These are phyloP conservation scores for Melastoma malabathricum DNA, from an alignment of 345 rosid genomes.

Conservation along the genomic window DNA sequence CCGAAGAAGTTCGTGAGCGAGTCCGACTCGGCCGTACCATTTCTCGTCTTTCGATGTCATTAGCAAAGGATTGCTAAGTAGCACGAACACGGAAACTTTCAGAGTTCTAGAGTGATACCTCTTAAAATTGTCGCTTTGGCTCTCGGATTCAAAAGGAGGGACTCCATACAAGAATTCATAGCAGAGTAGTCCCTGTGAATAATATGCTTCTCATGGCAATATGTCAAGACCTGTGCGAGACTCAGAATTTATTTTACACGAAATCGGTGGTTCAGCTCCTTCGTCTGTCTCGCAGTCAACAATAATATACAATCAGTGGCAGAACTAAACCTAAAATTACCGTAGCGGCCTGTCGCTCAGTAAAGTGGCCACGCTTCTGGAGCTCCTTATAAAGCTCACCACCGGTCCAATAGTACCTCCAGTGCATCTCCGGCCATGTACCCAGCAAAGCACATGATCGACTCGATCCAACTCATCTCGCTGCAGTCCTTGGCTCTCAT, in stretches of 20 bases:
- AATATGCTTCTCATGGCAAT: conserved; percentile 82
- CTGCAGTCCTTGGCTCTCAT: conserved; percentile 17
- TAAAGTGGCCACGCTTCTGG: conserved; percentile 40
- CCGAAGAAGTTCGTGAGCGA: no score
- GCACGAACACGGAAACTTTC: no score
- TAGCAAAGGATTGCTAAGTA: no score
- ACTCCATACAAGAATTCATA: conserved; percentile 86
- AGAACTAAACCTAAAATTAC: conserved; percentile 25
- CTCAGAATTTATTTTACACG: conserved; percentile 75
- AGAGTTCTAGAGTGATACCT: conserved; percentile 25
- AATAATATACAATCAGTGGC: neutral
- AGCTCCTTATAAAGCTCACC: conserved; percentile 79
- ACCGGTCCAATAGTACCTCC: conserved; percentile 21
- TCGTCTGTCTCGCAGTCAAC: neutral
- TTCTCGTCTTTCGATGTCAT: no score
- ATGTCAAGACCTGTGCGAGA: conserved; percentile 70
- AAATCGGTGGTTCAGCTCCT: neutral
- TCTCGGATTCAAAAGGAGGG: conserved; percentile 90
- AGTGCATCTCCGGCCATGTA: conserved; percentile 18
- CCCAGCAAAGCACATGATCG: conserved; percentile 20
- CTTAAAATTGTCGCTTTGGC: conserved; percentile 63
- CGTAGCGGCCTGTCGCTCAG: conserved; percentile 67
- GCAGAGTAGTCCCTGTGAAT: conserved; percentile 92
- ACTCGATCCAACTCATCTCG: conserved; percentile 35
- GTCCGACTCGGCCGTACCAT: no score